Conservation (phyloP, 257 asterid genomes). For the Primulina eburnea region DNA sequence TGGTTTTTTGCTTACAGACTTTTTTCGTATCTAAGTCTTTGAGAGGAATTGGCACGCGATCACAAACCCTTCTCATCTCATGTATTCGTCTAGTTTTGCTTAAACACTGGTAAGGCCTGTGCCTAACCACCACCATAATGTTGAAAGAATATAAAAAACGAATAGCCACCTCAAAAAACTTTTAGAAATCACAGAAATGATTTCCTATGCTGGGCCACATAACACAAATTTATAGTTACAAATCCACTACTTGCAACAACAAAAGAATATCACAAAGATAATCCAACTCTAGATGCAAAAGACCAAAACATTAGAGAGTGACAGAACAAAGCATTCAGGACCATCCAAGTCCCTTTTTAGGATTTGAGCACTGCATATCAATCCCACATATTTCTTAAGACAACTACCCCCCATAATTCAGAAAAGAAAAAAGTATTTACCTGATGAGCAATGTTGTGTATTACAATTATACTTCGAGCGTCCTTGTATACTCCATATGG, state of each 20-base stretch:
- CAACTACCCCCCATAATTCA: background rate
- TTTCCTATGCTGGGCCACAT: conserved; percentile 2
- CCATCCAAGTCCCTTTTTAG: conserved; percentile 13
- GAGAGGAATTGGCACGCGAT: background rate
- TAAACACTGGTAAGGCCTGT: background rate
- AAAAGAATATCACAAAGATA: background rate
- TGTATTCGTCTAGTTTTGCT: background rate
- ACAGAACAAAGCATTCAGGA: background rate
- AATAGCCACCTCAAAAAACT: background rate
- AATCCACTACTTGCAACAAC: background rate
- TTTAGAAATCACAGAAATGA: background rate
- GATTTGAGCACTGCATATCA: background rate
- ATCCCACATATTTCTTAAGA: background rate
- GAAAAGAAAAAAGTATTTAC: conserved; percentile 34
- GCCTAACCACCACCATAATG: background rate
- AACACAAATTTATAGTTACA: background rate
- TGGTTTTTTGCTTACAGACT: background rate
- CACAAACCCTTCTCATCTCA: background rate
- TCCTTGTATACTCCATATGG: conserved; percentile 92
- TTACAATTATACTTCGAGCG: conserved; percentile 75
- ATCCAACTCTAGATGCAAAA: background rate
- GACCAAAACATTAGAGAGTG: background rate
- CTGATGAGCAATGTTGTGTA: conserved; percentile 98
- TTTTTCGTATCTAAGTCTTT: no score
- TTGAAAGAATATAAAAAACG: background rate